Base-by-base conservation (phyloP, 208 protist genomes). In the Herpetomonas tarakana region DNA sequence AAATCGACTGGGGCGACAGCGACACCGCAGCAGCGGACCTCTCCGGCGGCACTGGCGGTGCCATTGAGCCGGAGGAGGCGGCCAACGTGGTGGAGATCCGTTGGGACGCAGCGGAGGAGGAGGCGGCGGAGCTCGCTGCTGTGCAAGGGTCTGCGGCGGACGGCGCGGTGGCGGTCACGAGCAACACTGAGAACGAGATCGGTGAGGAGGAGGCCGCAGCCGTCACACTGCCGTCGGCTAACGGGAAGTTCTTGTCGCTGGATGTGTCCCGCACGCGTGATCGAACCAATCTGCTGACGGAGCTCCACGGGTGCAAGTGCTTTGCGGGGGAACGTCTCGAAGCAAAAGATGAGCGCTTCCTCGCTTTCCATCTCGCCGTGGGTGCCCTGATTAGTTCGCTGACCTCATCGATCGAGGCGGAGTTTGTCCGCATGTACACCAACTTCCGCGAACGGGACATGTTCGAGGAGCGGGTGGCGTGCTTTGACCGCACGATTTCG, bases 1-100 rank as follows among this genome's bases (percentile, higher is more conserved):
- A 70, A 24, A 91, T 91, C 60, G 80, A 86, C 61, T 91, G 84
- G 84, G 84, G 81, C 16, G 84, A 91, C 35, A 52, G 61, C 16
- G 53, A 30, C n/a, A 65, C 62, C 24, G 49, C n/a, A 11, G 24
- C 52, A 0, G 62, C 11, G 3, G 61, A 25, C 7, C 26, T 44
- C 1, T 45, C 54, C 0, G 44, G 39, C 14, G 58, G 47, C 19
- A 50, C 26, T 39, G 29, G 24, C 2, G 59, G 57, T 18, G 55
- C 56, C 27, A 41, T 28, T n/a, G 58, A 53, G 52, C 22, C 54
- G 1, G 26, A 19, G 6, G 56, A 31, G 3, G 56, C 21, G 4
- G 56, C 12, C n/a, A 19, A 50, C 25, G 64, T 22, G 0, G 71
- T 76, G 26, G 47, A 73, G 45, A 73, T 72, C 26, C 54, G 66